Conservation (phyloP, 1,284 basidiomycete species). For the Pterulicium gracile region DNA sequence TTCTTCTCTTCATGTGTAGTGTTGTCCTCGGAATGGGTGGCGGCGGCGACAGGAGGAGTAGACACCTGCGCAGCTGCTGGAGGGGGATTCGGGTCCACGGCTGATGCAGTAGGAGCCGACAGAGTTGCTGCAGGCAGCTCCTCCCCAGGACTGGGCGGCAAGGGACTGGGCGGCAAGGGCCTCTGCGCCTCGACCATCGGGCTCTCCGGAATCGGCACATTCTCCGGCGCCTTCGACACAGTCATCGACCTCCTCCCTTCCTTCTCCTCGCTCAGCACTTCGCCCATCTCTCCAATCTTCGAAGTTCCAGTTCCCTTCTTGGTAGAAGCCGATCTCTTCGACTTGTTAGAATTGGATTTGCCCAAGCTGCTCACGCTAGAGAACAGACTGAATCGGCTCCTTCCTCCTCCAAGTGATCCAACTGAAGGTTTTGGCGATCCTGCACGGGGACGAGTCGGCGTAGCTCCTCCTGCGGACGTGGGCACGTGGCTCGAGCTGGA, state of each 20-base stretch:
- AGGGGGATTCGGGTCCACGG: no score
- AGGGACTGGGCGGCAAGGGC: no score
- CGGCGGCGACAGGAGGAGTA: no score
- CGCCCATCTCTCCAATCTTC: slow-evolving; percentile 54
- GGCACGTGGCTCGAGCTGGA: slow-evolving; percentile 12
- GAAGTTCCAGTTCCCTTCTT: slow-evolving; percentile 19
- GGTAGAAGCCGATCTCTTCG: slow-evolving; percentile 14
- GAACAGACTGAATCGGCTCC: slow-evolving; percentile 53
- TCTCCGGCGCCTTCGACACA: slow-evolving; percentile 8
- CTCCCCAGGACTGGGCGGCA: no score
- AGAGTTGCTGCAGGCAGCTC: slow-evolving; percentile 12
- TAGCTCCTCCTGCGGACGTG: slow-evolving; percentile 7
- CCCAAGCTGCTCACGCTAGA: slow-evolving; percentile 15
- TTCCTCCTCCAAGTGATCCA: slow-evolving; percentile 30
- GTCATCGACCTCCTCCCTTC: slow-evolving; percentile 11
- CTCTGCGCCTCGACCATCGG: slow-evolving; percentile 13
- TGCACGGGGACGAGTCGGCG: slow-evolving; percentile 14
- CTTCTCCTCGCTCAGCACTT: slow-evolving; percentile 44
- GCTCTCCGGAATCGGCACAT: slow-evolving; percentile 8
- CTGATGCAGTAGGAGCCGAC: no score
- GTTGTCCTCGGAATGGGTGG: no score
- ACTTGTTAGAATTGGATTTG: slow-evolving; percentile 15
- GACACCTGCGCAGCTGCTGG: no score
- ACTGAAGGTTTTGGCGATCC: slow-evolving; percentile 42
- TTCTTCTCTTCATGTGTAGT: slow-evolving; percentile 10